These are phyloP conservation scores for Paramecium bursaria DNA, from an alignment of 73 alveolate genomes.

Conservation along the genomic window DNA sequence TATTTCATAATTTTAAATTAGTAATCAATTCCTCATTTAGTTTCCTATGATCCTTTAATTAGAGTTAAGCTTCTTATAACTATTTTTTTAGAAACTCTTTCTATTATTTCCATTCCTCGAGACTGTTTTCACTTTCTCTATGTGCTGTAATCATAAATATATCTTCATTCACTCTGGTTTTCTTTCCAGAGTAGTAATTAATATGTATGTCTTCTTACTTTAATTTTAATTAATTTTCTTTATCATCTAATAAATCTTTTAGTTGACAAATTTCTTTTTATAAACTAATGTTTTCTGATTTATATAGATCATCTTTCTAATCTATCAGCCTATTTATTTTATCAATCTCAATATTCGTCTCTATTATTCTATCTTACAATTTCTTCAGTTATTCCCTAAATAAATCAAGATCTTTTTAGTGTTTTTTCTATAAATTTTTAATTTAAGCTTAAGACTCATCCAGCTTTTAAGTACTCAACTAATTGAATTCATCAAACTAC, in stretches of 20 bases:
- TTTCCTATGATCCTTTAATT: background rate
- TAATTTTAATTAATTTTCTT: background rate
- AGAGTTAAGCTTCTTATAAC: slow-evolving; percentile 30
- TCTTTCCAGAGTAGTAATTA: background rate
- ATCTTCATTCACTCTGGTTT: background rate
- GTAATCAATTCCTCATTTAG: slow-evolving; percentile 34
- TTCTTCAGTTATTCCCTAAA: background rate
- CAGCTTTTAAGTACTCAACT: background rate
- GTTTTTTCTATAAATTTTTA: background rate
- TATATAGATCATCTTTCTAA: background rate
- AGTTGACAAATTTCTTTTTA: background rate
- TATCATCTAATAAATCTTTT: slow-evolving; percentile 1
- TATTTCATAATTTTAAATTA: slow-evolving; percentile 20
- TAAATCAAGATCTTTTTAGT: background rate
- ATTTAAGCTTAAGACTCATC: background rate
- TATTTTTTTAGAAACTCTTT: slow-evolving; percentile 21
- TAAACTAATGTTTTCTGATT: background rate
- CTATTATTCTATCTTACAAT: slow-evolving; percentile 34
- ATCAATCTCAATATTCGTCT: slow-evolving; percentile 20
- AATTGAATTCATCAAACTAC: background rate
- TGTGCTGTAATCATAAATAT: background rate
- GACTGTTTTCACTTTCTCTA: slow-evolving; percentile 5
- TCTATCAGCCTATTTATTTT: background rate
- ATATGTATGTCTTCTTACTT: background rate
- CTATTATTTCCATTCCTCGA: slow-evolving; percentile 41